Evolutionary conservation across 2,329 filamentous ascomycete species (phyloP), one percentile per base, ranked within the genome.

Genomic region (Microcera coccophila): DNA sequence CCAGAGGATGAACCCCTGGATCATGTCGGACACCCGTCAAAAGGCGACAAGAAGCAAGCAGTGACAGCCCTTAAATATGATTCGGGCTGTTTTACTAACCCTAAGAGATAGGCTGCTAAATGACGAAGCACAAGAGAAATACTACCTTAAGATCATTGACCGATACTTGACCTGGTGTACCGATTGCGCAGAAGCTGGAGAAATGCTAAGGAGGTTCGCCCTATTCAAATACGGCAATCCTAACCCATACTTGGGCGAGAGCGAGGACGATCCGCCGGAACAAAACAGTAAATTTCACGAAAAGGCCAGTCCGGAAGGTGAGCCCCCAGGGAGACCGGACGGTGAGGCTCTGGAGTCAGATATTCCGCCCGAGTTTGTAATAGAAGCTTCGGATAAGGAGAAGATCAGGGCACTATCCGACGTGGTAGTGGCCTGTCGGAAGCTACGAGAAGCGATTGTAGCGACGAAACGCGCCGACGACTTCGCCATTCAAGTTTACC

Each of bases 141-240:
- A 91, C 71, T 95, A 91, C 67, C 82, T 83, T 61, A 87, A 84
- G 61, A 94, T 96, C 57, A 82, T 90, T 45, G 84, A 91, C 61
- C 82, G 89, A 37, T 96, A 95, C 69, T 85, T 95, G 79, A 81
- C 81, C 50, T 94, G 95, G 64, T 95, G 90, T 71, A 86, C 87
- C 38, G 76, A 83, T 26, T 81, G 82, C 14, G 79, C 82, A 42
- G 79, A 85, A 59, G 76, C 82, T 39, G 82, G 87, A 51, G 81
- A 85, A 53, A 79, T 96, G 19, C 79, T 90, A 46, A 75, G 78
- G 38, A 84, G 87, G 41, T 90, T 95, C 61, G 78, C 84, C 2
- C 81, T 82, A 2, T 73, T 93, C 16, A 59, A 61, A 10, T 45
- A 57, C 31, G 39, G 44, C 18, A 44, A 38, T 3, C 37, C 42